Base-by-base conservation (phyloP, 345 rosid genomes). In the Hypericum perforatum region DNA sequence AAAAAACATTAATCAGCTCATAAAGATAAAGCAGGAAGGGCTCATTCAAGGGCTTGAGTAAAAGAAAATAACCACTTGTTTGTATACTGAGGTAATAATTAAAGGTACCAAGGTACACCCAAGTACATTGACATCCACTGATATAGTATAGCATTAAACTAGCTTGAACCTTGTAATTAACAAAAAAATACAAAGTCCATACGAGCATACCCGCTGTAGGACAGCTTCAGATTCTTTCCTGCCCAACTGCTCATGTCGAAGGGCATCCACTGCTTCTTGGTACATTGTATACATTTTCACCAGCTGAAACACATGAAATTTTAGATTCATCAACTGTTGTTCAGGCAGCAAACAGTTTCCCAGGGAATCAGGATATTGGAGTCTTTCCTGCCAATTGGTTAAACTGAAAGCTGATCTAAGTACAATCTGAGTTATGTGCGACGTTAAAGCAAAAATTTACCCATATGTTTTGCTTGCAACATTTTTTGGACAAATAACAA, bases 231-330 rank as follows among this genome's bases (percentile, higher is more conserved):
- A 74, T 67, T 92, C 98, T 74, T 80, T 88, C 67, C 98, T 77
- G 55, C 98, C 98, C 65, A 92, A 65, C 57, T 85, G 95, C 68
- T 92, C 98, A 67, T 92, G 98, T 59, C 90, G 81, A 66, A 82
- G 54, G 42, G 98, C 96, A 83, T 92, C 98, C 61, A 85, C 79
- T 41, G 95, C 96, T 78, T 92, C 98, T 71, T 92, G 98, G 74
- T 92, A 92, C 57, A 85, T 92, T 58, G 79, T 79, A 61, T 92
- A 92, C 76, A 92, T 88, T 77, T 85, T 92, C 48, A 84, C 89
- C 56, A 87, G 80, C 98, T 88, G 58, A 58, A 64, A 22, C 38
- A 7, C 41, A 60, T 12, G 29, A 48, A 54, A 16, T n/a, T 48
- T 7, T 6, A 7, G 52, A n/a, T 22, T 22, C 32, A 22, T 22